phyloP scores from a whole-genome alignment of 2,329 filamentous ascomycete species.

The Cladophialophora carrionii region DNA sequence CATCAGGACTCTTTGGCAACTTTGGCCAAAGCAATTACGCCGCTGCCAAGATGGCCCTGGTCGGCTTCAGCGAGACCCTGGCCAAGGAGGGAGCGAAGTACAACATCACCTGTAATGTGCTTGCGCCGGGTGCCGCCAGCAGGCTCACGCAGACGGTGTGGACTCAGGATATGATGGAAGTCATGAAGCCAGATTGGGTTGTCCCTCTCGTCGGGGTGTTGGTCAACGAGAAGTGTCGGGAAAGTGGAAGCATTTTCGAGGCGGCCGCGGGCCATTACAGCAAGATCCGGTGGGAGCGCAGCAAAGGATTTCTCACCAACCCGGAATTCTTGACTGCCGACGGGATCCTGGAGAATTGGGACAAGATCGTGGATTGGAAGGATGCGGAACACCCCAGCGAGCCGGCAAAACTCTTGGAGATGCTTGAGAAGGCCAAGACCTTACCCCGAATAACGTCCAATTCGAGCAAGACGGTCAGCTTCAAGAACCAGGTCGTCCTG shows the following conservation, averaged over 20 bases:
- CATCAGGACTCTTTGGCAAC: conserved; percentile 89
- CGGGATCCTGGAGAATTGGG: conserved; percentile 85
- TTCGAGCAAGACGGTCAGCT: conserved; percentile 72
- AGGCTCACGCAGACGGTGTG: conserved; percentile 94
- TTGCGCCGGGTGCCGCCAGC: conserved; percentile 91
- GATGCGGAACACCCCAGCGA: conserved; percentile 81
- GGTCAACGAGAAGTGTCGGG: conserved; percentile 80
- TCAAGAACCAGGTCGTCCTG: conserved; percentile 80
- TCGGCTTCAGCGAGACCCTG: conserved; percentile 95
- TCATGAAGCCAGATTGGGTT: conserved; percentile 89
- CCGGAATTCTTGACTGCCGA: conserved; percentile 86
- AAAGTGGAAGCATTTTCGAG: conserved; percentile 90
- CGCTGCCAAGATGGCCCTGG: conserved; percentile 89
- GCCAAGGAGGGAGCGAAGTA: conserved; percentile 98
- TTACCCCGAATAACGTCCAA: conserved; percentile 70
- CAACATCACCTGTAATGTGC: conserved; percentile 92
- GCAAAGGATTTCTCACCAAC: conserved; percentile 83
- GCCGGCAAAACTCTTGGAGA: conserved; percentile 79
- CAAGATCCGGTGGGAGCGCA: conserved; percentile 93
- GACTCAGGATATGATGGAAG: conserved; percentile 84
- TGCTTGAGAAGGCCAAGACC: conserved; percentile 81
- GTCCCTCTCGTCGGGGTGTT: conserved; percentile 88
- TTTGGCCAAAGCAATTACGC: conserved; percentile 97
- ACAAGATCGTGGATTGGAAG: conserved; percentile 81
- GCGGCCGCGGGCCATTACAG: conserved; percentile 88